Evolutionary conservation across 179 eudicot genomes (phyloP).

Genomic region (Dionaea muscipula): DNA sequence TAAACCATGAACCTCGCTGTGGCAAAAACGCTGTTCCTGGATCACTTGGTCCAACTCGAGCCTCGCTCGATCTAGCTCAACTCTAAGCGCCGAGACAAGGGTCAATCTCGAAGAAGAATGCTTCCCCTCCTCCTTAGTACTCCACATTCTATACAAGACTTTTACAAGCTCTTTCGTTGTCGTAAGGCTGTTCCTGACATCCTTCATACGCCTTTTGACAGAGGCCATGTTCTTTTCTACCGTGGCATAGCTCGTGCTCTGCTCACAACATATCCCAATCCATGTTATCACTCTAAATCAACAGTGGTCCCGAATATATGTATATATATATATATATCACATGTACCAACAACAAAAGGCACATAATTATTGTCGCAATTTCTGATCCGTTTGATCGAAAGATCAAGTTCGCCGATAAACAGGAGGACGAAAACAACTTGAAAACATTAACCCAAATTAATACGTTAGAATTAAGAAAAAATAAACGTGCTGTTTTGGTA

Average conservation of each 20-base stretch:
- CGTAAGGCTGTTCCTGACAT: slow-evolving; percentile 45
- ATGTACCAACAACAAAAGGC: no score
- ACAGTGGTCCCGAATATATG: no score
- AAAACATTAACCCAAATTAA: no score
- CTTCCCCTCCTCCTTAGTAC: slow-evolving; percentile 39
- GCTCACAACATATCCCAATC: no score
- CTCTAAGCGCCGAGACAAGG: slow-evolving; percentile 51
- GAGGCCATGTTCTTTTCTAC: slow-evolving; percentile 20
- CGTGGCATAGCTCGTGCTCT: slow-evolving; percentile 34
- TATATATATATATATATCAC: no score
- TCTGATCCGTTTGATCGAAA: no score
- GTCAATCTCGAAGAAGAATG: slow-evolving; percentile 46
- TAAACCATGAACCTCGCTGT: slow-evolving; percentile 26
- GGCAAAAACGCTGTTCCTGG: slow-evolving; percentile 31
- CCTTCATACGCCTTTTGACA: slow-evolving; percentile 43
- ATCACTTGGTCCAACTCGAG: slow-evolving; percentile 41
- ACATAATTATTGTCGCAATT: no score
- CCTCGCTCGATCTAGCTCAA: slow-evolving; percentile 58
- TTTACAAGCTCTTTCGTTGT: slow-evolving; percentile 79
- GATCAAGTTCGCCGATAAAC: no score
- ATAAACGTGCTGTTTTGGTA: background rate
- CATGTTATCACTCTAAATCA: no score
- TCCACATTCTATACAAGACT: slow-evolving; percentile 38
- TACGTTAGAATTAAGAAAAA: no score
- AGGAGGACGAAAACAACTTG: no score